Evolutionary conservation across 495 filamentous ascomycete species (phyloP).

Genomic region (Hyaloscypha bicolor): DNA sequence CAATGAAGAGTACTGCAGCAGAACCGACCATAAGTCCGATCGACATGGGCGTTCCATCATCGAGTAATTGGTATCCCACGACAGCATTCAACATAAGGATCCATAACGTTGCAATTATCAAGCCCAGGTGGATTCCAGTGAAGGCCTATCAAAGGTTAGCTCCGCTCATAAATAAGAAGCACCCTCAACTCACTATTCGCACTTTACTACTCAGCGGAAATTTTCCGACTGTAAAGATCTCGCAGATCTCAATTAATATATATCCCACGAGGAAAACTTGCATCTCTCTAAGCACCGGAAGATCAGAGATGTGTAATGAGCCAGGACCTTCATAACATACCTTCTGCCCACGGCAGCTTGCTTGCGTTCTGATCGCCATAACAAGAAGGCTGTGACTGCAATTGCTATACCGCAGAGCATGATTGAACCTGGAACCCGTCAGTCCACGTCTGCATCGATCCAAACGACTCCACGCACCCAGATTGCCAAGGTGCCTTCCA

Average conservation of each 20-base stretch:
- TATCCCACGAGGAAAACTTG: slow-evolving; percentile 90
- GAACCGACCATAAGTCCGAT: slow-evolving; percentile 74
- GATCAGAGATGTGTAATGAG: slow-evolving; percentile 27
- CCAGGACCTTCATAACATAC: slow-evolving; percentile 47
- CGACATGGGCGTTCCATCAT: slow-evolving; percentile 88
- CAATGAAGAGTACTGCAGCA: slow-evolving; percentile 73
- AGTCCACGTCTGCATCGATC: slow-evolving; percentile 17
- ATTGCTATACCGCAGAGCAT: slow-evolving; percentile 80
- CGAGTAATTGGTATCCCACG: slow-evolving; percentile 90
- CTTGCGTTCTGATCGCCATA: slow-evolving; percentile 88
- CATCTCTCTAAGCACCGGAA: slow-evolving; percentile 71
- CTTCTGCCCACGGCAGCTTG: slow-evolving; percentile 92
- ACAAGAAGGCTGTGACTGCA: slow-evolving; percentile 58
- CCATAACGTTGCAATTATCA: slow-evolving; percentile 87
- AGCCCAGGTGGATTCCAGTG: slow-evolving; percentile 87
- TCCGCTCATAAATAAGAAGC: slow-evolving; percentile 8
- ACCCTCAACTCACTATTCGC: slow-evolving; percentile 57
- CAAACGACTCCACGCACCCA: slow-evolving; percentile 62
- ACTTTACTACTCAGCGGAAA: slow-evolving; percentile 73
- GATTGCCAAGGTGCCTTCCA: slow-evolving; percentile 70
- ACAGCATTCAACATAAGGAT: slow-evolving; percentile 89
- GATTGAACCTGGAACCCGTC: slow-evolving; percentile 75
- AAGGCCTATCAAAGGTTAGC: slow-evolving; percentile 65
- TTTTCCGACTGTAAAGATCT: slow-evolving; percentile 92
- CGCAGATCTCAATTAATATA: slow-evolving; percentile 87